Percentiles rank a stretch among this genome's conserved stretches.
These are phyloP conservation scores for Hsuehochloa calcarea DNA, from an alignment of 176 grass and related monocot genomes.

Conservation along the genomic window DNA sequence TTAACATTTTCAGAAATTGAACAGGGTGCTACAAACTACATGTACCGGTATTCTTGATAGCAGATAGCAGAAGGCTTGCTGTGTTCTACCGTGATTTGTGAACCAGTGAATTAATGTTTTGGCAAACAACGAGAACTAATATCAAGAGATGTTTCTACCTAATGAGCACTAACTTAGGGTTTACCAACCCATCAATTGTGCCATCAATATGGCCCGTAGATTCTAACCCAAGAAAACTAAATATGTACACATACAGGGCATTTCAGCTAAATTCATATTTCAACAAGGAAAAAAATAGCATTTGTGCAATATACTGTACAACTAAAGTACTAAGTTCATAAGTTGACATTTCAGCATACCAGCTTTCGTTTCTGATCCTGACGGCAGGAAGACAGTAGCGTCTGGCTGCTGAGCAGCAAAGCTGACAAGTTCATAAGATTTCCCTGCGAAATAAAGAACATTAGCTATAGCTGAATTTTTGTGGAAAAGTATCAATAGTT, in stretches of 20 bases:
- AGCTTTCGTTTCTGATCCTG: slow-evolving; percentile 53
- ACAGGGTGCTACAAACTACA: background rate
- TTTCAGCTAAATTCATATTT: background rate
- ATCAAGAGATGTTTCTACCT: background rate
- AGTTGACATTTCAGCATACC: slow-evolving; percentile 36
- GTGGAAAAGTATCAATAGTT: background rate
- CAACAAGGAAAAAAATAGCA: background rate
- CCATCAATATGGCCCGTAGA: background rate
- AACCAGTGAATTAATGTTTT: background rate
- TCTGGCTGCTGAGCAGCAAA: slow-evolving; percentile 64
- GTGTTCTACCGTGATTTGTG: background rate
- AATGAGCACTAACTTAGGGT: background rate
- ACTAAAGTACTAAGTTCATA: background rate
- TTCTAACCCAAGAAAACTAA: background rate
- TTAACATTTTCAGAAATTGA: background rate
- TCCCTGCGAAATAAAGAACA: slow-evolving; percentile 46
- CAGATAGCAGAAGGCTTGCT: background rate
- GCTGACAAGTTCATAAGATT: slow-evolving; percentile 68
- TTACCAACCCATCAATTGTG: background rate
- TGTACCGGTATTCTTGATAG: background rate
- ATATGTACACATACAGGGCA: background rate
- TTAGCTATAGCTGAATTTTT: background rate
- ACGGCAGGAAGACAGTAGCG: slow-evolving; percentile 64
- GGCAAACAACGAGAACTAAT: background rate
- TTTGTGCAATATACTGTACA: background rate